These are phyloP conservation scores for Xylaria sp. DNA, from an alignment of 2,329 filamentous ascomycete species.

Conservation along the genomic window DNA sequence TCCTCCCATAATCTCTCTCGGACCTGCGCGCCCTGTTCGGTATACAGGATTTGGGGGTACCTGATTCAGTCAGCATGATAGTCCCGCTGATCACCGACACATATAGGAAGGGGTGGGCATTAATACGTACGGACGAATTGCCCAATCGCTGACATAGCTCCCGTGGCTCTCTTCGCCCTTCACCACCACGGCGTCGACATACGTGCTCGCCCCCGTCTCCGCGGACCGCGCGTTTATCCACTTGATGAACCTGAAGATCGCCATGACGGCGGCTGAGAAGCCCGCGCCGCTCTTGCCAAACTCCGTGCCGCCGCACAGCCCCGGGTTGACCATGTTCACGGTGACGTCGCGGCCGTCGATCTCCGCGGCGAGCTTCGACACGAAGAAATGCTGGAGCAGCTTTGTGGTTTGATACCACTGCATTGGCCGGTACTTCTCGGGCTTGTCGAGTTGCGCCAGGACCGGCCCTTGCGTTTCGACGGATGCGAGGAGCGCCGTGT, in stretches of 20 bases:
- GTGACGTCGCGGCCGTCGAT: conserved; percentile 38
- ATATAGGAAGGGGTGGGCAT: neutral
- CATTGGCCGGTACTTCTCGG: conserved; percentile 28
- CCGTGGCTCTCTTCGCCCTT: conserved; percentile 41
- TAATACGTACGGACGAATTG: conserved; percentile 41
- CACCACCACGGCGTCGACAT: conserved; percentile 40
- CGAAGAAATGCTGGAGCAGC: conserved; percentile 40
- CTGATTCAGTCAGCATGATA: conserved; percentile 35
- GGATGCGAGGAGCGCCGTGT: conserved; percentile 38
- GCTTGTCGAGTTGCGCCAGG: conserved; percentile 32
- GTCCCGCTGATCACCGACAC: neutral
- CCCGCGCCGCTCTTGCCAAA: conserved; percentile 2
- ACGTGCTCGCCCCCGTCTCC: conserved; percentile 35
- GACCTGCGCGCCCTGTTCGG: conserved; percentile 38
- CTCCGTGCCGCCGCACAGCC: conserved; percentile 35
- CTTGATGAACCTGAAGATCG: conserved; percentile 18
- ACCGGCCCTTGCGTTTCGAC: conserved; percentile 37
- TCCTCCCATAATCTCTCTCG: conserved; percentile 47
- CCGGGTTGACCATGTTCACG: conserved; percentile 42
- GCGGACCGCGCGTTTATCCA: conserved; percentile 26
- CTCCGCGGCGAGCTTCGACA: conserved; percentile 39
- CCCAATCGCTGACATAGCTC: conserved; percentile 44
- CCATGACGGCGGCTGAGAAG: neutral
- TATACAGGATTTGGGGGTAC: conserved; percentile 43
- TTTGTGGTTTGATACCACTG: conserved; percentile 43